Base-by-base conservation (phyloP, 805 yeast genomes). In the Metschnikowia cubensis region DNA sequence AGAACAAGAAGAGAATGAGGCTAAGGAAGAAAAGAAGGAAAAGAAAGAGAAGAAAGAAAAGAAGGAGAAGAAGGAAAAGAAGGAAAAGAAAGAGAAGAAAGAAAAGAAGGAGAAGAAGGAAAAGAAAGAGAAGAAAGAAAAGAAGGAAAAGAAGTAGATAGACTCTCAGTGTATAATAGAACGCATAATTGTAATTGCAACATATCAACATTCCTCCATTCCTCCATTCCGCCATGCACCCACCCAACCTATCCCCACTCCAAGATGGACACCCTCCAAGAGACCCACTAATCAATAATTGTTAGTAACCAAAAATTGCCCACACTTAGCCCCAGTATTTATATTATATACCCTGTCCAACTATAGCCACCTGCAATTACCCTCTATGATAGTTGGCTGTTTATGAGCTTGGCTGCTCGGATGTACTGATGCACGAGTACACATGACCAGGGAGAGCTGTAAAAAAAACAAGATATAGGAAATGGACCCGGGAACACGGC, bases 61-160 rank as follows among this genome's bases (percentile, higher is more conserved):
- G n/a, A 45, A 55, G 47, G 50, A 48, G 29, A 49, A 52, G 6
- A 59, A 63, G 51, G 60, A 60, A 41, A 61, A 60, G 25, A 60
- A 63, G 52, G 59, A 64, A 37, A 61, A 59, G 33, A 59, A 65
- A 55, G 56, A 60, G 29, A 60, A 59, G 35, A 62, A 61, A 54
- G 63, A 66, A 44, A 61, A 64, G 38, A 64, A 64, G 50, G 57
- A 62, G 10, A 63, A 63, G 56, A 60, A 57, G 55, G n/a, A 60
- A 31, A 63, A 63, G 57, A 60, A 57, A 47, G 53, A 61, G 21
- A 60, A 63, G 57, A 61, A 57, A 45, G 53, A 61, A 21, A 59
- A 60, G 52, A 56, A 50, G 35, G 53, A 51, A 15, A 50, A 57
- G 52, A 53, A 51, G 35, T 49, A 50, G 34, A 53, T 33, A 41